These are phyloP conservation scores for Erodium moschatum DNA, from an alignment of 441 rosid species.

Conservation along the genomic window DNA sequence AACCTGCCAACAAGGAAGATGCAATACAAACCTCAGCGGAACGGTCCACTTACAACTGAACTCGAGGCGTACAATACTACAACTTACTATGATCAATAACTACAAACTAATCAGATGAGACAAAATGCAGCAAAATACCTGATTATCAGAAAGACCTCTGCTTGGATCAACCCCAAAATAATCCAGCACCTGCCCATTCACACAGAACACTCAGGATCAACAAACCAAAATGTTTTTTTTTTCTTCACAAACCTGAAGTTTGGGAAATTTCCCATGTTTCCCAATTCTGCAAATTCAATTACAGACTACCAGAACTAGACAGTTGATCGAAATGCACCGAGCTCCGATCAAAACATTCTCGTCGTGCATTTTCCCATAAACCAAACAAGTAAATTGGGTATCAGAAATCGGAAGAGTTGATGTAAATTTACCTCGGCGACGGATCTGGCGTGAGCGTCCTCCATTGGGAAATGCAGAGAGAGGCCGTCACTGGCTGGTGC, in stretches of 20 bases:
- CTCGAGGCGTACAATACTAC: neutral
- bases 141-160: slow-evolving; percentile 76
- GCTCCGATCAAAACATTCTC: neutral
- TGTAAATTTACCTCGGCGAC: slow-evolving; percentile 54
- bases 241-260: neutral
- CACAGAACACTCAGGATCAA: slow-evolving; percentile 13
- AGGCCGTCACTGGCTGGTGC: neutral
- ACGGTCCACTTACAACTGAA: neutral
- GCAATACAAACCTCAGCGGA: slow-evolving; percentile 12
- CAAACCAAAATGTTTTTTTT: neutral
- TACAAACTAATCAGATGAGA: slow-evolving; percentile 5
- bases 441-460: slow-evolving; percentile 92
- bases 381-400: neutral
- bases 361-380: neutral
- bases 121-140: slow-evolving; percentile 38
- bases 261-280: neutral
- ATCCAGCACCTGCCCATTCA: slow-evolving; percentile 60
- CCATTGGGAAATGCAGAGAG: slow-evolving; percentile 38
- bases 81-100: neutral
- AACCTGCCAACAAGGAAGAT: slow-evolving; percentile 45
- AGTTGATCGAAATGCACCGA: slow-evolving; percentile 4
- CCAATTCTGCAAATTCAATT: neutral
- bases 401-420: neutral
- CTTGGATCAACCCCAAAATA: slow-evolving; percentile 65
- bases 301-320: neutral